Conservation (phyloP, 345 rosid species). For the Carallia brachiata region DNA sequence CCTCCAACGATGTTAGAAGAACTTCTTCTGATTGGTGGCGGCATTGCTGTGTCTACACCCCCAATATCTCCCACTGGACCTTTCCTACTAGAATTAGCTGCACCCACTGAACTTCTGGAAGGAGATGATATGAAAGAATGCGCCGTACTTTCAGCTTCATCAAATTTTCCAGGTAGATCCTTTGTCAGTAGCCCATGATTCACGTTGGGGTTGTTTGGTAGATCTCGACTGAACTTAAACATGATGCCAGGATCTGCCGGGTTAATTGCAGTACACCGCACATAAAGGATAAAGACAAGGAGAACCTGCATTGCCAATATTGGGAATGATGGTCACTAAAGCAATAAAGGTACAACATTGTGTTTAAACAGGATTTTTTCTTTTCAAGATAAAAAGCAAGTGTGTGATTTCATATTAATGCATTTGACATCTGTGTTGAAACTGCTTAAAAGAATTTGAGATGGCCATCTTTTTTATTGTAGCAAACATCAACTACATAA, state of each 20-base stretch:
- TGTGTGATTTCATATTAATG: no score
- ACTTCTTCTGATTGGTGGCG: slow-evolving; percentile 24
- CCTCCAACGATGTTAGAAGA: slow-evolving; percentile 46
- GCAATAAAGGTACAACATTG: no score
- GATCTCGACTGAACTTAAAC: slow-evolving; percentile 54
- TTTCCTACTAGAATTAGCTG: slow-evolving; percentile 62
- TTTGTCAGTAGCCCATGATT: slow-evolving; percentile 41
- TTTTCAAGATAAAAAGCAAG: no score
- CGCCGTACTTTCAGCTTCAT: slow-evolving; percentile 54
- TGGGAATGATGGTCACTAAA: slow-evolving; percentile 1
- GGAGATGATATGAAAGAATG: slow-evolving; percentile 75
- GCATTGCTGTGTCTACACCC: slow-evolving; percentile 29
- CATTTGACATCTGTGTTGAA: no score
- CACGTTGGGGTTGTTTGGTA: slow-evolving; percentile 28
- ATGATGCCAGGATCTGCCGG: slow-evolving; percentile 99
- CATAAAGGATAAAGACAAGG: slow-evolving; percentile 85
- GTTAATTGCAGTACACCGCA: slow-evolving; percentile 94
- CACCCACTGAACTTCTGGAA: slow-evolving; percentile 68
- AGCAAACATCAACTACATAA: background rate
- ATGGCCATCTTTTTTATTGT: no score
- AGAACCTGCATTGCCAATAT: slow-evolving; percentile 59
- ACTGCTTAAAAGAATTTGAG: no score
- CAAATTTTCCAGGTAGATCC: slow-evolving; percentile 43
- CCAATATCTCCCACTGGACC: slow-evolving; percentile 58
- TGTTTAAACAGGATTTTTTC: no score